These are phyloP conservation scores for Ophiocytium majus DNA, from an alignment of 352 stramenopile species.

Conservation along the genomic window DNA sequence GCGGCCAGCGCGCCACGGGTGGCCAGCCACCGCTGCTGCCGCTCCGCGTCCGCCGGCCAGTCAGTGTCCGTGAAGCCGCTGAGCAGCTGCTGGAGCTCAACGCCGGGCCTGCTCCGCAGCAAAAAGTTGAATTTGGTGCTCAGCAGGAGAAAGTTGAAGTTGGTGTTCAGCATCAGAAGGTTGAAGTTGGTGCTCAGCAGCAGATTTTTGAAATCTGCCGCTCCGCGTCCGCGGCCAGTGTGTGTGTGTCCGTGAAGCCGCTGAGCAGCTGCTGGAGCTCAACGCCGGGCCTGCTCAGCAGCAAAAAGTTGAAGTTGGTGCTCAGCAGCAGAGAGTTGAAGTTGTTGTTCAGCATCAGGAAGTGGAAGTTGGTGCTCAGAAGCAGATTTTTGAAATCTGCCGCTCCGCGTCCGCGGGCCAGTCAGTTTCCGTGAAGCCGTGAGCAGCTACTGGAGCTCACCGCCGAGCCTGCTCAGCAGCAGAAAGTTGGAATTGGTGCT, in stretches of 20 bases:
- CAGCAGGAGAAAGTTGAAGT: too few relatives aligned
- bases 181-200: too few relatives aligned
- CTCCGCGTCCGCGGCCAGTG: constrained; percentile 31
- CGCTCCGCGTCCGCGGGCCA: constrained; percentile 35
- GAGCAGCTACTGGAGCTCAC: constrained; percentile 50
- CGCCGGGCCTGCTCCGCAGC: constrained; percentile 36
- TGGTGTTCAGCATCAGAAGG: too few relatives aligned
- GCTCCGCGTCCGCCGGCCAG: constrained; percentile 31
- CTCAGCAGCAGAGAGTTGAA: too few relatives aligned
- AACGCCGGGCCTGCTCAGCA: constrained; percentile 39
- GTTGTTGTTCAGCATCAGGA: too few relatives aligned
- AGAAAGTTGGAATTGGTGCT: too few relatives aligned
- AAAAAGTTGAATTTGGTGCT: too few relatives aligned
- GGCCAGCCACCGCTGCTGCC: constrained; percentile 44
- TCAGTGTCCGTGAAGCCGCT: constrained; percentile 52
- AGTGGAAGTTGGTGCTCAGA: too few relatives aligned
- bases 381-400: too few relatives aligned
- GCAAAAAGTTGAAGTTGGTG: too few relatives aligned
- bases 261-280: constrained; percentile 51
- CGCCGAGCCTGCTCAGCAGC: constrained; percentile 33
- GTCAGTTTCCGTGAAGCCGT: constrained; percentile 52
- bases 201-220: too few relatives aligned
- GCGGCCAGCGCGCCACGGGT: neutral
- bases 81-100: constrained; percentile 51
- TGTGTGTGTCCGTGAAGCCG: constrained; percentile 50